Percentiles rank a stretch among this genome's conserved stretches.
Conservation (phyloP, 106 monocot genomes). For the Dendrobium catenatum region DNA sequence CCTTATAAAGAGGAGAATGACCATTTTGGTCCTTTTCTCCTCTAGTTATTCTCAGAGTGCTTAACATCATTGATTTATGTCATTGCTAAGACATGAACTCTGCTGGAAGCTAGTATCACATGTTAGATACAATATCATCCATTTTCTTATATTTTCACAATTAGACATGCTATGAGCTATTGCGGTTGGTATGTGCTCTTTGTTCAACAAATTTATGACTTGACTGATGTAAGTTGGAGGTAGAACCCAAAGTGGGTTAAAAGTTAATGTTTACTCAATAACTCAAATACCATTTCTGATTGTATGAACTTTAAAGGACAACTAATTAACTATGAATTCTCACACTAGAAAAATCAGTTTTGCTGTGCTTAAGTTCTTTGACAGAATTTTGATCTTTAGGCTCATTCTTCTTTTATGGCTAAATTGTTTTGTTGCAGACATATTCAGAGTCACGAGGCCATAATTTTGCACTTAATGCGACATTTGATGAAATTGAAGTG, state of each 20-base stretch:
- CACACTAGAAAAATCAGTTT: background rate
- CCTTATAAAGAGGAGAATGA: too few species aligned
- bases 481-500: constrained; percentile 48
- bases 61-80: too few species aligned
- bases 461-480: constrained; percentile 83
- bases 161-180: too few species aligned
- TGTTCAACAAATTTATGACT: too few species aligned
- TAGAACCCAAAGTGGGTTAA: background rate
- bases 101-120: too few species aligned
- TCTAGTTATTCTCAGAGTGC: too few species aligned
- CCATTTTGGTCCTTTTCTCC: too few species aligned
- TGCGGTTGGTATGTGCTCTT: too few species aligned
- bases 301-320: background rate
- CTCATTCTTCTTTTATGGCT: background rate
- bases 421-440: constrained; percentile 43
- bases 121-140: too few species aligned
- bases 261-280: background rate
- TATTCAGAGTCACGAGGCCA: constrained; percentile 80
- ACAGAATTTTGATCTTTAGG: background rate
- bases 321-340: background rate
- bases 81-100: too few species aligned
- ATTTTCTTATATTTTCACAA: too few species aligned
- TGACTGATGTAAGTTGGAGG: too few species aligned
- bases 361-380: background rate
- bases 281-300: background rate